phyloP scores from a whole-genome alignment of 2,329 filamentous ascomycete genomes.

The Aspergillus texensis region DNA sequence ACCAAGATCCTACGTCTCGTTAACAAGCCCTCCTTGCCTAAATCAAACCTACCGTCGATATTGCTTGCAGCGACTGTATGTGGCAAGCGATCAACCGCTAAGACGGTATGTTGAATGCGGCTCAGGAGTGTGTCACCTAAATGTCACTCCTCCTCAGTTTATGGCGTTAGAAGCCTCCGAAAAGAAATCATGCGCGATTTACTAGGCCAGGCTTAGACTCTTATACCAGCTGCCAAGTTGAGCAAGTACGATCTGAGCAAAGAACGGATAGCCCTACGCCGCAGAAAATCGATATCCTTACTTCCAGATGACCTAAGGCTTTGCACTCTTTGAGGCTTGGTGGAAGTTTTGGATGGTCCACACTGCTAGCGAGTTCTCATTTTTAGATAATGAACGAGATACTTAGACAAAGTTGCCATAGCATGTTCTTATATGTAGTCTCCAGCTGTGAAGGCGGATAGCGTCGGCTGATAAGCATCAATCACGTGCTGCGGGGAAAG shows the following conservation, averaged over 20 bases:
- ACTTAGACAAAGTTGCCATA: background rate
- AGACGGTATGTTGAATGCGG: background rate
- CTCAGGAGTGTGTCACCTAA: background rate
- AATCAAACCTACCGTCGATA: background rate
- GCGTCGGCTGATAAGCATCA: slow-evolving; percentile 15
- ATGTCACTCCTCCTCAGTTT: background rate
- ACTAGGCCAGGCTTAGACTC: background rate
- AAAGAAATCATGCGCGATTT: background rate
- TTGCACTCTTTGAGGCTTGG: background rate
- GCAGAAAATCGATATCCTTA: background rate
- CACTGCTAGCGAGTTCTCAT: background rate
- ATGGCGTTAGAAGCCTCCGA: background rate
- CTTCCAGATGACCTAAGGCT: background rate
- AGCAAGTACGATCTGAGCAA: background rate
- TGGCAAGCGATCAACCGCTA: background rate
- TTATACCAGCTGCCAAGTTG: background rate
- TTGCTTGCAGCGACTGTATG: background rate
- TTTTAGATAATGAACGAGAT: background rate
- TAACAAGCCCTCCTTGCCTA: background rate
- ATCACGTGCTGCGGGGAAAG: slow-evolving; percentile 31
- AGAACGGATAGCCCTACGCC: background rate
- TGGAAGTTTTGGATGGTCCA: background rate
- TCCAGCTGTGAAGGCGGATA: slow-evolving; percentile 11
- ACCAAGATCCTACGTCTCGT: background rate
- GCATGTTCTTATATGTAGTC: background rate